These are phyloP conservation scores for Guadua angustifolia DNA, from an alignment of 176 grass and related monocot species.

Conservation along the genomic window DNA sequence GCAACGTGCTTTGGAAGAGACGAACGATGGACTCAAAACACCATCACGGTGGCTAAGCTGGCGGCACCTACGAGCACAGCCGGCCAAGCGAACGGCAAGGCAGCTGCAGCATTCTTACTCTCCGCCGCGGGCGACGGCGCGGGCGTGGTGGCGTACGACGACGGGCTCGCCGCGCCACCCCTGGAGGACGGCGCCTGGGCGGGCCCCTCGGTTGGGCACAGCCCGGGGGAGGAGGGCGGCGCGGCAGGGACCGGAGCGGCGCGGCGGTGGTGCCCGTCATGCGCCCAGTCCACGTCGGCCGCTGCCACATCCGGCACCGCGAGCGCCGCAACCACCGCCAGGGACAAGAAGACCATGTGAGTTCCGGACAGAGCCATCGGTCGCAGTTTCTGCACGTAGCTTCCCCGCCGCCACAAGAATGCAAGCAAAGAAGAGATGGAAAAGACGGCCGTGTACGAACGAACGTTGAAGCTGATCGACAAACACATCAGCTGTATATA, in stretches of 20 bases:
- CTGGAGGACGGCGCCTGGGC: not conserved
- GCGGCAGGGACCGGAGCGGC: not conserved
- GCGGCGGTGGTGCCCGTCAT: not conserved
- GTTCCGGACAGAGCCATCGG: not conserved
- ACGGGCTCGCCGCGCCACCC: not conserved
- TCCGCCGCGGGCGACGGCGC: conserved; percentile 24
- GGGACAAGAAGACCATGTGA: not conserved
- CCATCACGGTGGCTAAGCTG: not conserved
- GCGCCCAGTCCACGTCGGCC: not conserved
- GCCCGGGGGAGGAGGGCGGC: not conserved
- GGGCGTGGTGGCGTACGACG: not conserved
- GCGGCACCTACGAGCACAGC: not conserved
- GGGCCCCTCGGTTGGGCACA: not conserved
- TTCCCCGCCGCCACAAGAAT: not conserved
- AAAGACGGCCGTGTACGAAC: not conserved
- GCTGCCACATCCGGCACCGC: not conserved
- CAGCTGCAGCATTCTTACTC: not conserved
- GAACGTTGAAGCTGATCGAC: not conserved
- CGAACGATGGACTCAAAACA: not conserved
- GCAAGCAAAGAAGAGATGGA: not conserved
- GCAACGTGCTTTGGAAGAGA: not conserved
- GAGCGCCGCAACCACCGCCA: not conserved
- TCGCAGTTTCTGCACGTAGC: not conserved
- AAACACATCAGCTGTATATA: not conserved
- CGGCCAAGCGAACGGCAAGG: not conserved